phyloP scores from a whole-genome alignment of 495 filamentous ascomycete genomes.

The Aspergillus wentii region DNA sequence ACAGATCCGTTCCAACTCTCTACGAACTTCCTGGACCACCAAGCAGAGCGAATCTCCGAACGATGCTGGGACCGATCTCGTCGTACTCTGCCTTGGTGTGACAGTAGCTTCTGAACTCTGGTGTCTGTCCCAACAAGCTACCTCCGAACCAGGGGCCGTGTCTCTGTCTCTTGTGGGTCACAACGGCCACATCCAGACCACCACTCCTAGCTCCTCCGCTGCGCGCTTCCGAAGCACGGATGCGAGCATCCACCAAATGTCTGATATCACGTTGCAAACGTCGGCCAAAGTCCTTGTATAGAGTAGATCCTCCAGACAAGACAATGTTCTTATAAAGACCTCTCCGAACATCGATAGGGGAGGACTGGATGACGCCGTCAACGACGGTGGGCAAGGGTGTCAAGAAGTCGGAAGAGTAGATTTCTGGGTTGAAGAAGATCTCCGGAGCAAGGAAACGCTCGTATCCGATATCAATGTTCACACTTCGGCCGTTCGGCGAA shows the following conservation, averaged over 20 bases:
- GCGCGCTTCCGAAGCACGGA: conserved; percentile 83
- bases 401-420: conserved; percentile 96
- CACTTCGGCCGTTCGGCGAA: conserved; percentile 79
- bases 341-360: conserved; percentile 93
- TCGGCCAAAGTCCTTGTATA: conserved; percentile 96
- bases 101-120: conserved; percentile 98
- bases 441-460: conserved; percentile 97
- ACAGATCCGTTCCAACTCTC: conserved; percentile 1
- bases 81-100: conserved; percentile 97
- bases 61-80: conserved; percentile 91
- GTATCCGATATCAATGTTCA: conserved; percentile 90
- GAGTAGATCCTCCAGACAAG: conserved; percentile 88
- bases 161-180: conserved; percentile 91
- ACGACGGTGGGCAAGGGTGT: conserved; percentile 92
- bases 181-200: conserved; percentile 92
- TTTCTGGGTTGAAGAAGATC: conserved; percentile 99
- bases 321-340: conserved; percentile 99
- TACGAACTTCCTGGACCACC: conserved; percentile 77
- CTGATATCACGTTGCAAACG: conserved; percentile 94
- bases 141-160: conserved; percentile 99
- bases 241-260: conserved; percentile 86
- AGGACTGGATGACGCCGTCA: conserved; percentile 93
- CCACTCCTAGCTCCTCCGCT: conserved; percentile 77
- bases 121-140: conserved; percentile 91
- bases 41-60: conserved; percentile 88